phyloP scores from a whole-genome alignment of 768 basidiomycete species.

The Macrolepiota dolichaula region DNA sequence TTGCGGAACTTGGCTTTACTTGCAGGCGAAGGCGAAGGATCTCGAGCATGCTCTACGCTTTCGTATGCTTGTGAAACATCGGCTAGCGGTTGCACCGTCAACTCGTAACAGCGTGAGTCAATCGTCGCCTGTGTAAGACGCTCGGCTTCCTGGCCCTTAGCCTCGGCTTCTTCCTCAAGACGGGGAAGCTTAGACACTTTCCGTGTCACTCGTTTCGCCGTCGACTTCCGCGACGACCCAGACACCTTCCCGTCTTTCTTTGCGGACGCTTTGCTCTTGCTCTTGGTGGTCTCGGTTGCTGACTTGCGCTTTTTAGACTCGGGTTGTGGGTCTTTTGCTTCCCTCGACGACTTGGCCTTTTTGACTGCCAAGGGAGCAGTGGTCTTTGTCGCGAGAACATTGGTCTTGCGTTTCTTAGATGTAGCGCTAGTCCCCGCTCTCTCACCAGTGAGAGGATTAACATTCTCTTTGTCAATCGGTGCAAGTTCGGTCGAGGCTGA shows the following conservation, averaged over 20 bases:
- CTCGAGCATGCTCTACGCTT: conserved; percentile 14
- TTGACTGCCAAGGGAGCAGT: conserved; percentile 33
- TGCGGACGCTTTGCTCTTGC: conserved; percentile 18
- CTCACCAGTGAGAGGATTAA: conserved; percentile 70
- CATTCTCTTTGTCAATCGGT: conserved; percentile 72
- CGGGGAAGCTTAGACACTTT: conserved; percentile 28
- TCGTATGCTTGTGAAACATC: conserved; percentile 75
- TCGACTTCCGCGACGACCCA: conserved; percentile 31
- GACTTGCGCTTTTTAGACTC: conserved; percentile 65
- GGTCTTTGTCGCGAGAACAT: conserved; percentile 53
- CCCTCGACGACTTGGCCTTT: conserved; percentile 41
- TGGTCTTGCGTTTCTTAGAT: conserved; percentile 65
- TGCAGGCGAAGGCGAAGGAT: conserved; percentile 16
- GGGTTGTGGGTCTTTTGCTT: conserved; percentile 29
- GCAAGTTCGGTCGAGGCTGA: conserved; percentile 32
- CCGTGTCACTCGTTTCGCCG: conserved; percentile 25
- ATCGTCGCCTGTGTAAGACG: conserved; percentile 49
- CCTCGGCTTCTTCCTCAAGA: conserved; percentile 42
- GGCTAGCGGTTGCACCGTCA: conserved; percentile 75
- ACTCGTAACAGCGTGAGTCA: conserved; percentile 75
- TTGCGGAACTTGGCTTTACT: conserved; percentile 35
- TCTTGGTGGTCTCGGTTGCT: conserved; percentile 24
- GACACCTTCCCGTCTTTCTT: conserved; percentile 32
- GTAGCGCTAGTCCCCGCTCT: conserved; percentile 38
- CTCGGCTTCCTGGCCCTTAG: conserved; percentile 26